phyloP scores from a whole-genome alignment of 345 rosid species.

The Theobroma cacao region DNA sequence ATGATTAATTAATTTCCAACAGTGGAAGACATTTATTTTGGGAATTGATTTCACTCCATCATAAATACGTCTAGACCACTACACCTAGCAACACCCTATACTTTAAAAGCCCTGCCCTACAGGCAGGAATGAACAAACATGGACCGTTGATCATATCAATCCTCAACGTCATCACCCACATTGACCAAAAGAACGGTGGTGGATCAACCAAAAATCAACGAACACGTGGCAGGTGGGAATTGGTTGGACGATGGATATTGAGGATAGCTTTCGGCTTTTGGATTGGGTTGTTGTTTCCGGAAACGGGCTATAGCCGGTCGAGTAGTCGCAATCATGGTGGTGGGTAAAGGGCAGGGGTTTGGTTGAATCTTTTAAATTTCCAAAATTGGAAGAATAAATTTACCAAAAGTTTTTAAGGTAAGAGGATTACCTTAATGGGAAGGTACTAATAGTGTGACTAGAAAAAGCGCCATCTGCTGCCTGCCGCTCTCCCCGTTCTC shows the following conservation, averaged over 20 bases:
- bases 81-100: background rate
- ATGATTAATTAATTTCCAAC: background rate
- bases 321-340: constrained; percentile 9
- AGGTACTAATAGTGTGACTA: constrained; percentile 11
- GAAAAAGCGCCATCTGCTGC: background rate
- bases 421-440: constrained; percentile 28
- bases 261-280: constrained; percentile 3
- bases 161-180: background rate
- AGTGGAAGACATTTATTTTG: background rate
- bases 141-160: constrained; percentile 17
- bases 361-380: constrained; percentile 15
- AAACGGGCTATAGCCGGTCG: constrained; percentile 30
- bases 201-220: rapidly evolving
- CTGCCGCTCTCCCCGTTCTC: background rate
- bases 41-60: background rate
- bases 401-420: constrained; percentile 27
- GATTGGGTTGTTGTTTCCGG: background rate
- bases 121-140: background rate
- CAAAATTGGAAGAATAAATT: constrained; percentile 25
- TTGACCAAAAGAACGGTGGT: constrained; percentile 4
- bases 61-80: background rate
- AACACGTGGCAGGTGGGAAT: constrained; percentile 13
- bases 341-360: background rate
- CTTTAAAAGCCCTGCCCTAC: background rate
- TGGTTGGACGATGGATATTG: background rate